Conservation (phyloP, 495 filamentous ascomycete genomes). For the Gamarada debralockiae region DNA sequence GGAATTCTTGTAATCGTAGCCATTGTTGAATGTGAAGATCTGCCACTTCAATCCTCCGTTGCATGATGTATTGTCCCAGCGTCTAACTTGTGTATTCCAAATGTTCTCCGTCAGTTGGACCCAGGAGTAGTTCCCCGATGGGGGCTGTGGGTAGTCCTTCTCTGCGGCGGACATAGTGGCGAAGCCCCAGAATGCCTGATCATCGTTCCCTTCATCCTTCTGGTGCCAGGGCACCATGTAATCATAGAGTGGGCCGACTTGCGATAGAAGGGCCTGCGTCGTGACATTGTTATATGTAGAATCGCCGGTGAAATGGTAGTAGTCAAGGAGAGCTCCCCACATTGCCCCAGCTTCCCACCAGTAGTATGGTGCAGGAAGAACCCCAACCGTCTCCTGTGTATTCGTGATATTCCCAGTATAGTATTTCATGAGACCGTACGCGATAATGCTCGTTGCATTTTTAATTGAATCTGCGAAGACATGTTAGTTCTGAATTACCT, state of each 20-base stretch:
- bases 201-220: slow-evolving; percentile 74
- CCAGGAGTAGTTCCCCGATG: slow-evolving; percentile 64
- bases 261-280: slow-evolving; percentile 65
- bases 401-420: slow-evolving; percentile 70
- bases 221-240: slow-evolving; percentile 82
- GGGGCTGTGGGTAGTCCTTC: slow-evolving; percentile 67
- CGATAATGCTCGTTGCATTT: slow-evolving; percentile 16
- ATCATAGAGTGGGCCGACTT: slow-evolving; percentile 61
- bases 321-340: slow-evolving; percentile 75
- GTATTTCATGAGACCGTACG: slow-evolving; percentile 22
- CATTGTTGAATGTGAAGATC: slow-evolving; percentile 74
- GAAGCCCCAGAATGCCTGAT: slow-evolving; percentile 86
- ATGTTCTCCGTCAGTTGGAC: slow-evolving; percentile 74
- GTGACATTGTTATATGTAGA: slow-evolving; percentile 68
- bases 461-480: slow-evolving; percentile 20
- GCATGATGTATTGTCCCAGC: slow-evolving; percentile 70
- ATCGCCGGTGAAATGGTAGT: slow-evolving; percentile 81
- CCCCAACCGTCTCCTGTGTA: slow-evolving; percentile 64
- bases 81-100: slow-evolving; percentile 62
- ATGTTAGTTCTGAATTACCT: not conserved
- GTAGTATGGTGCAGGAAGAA: slow-evolving; percentile 72
- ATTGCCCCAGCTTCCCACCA: slow-evolving; percentile 88
- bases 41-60: slow-evolving; percentile 80
- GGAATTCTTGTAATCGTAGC: slow-evolving; percentile 78
- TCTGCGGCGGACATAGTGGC: slow-evolving; percentile 80